Base-by-base conservation (phyloP, 345 rosid species). In the Isatis tinctoria region DNA sequence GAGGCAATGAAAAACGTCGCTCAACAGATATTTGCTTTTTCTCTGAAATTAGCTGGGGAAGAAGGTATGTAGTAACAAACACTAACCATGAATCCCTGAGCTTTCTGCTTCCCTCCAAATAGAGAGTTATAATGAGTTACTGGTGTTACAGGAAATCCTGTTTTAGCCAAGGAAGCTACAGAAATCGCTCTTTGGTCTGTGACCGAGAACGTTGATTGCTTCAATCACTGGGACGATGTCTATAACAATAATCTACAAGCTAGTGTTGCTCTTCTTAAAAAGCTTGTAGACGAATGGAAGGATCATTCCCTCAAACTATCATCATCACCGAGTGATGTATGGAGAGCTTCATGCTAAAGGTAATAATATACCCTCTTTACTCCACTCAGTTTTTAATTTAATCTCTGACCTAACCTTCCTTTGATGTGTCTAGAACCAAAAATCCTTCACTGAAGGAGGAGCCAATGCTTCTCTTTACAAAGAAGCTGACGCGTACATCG, bases 161-260 rank as follows among this genome's bases (percentile, higher is more conserved):
- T 81, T 48, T 78, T 90, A 73, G 82, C 91, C 39, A 83, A 83
- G 79, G 93, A 90, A 82, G 90, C 91, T 17, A 78, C 87, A 62
- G 73, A 75, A 49, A 76, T 87, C 8, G 80, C 74, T 63, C 47
- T 84, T 49, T 88, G 90, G 93, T 82, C 83, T 59, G 75, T 90
- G 73, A 71, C 80, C 9, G 74, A 83, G 72, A 83, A 82, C 63
- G 67, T 80, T 60, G 91, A 86, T 32, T 85, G 96, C 83, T 90
- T 81, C 79, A 84, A 75, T 80, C 86, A 78, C 32, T 90, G 90
- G 96, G 88, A 78, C 32, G 77, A 80, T 72, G 60, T 86, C 41
- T 88, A 87, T 74, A 75, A 66, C 30, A 89, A 86, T 4, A 87
- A 87, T 76, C 68, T 79, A 49, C 78, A 85, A 82, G 88, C 83